phyloP scores from a whole-genome alignment of 73 alveolate genomes.

The Paramecium pentaurelia region DNA sequence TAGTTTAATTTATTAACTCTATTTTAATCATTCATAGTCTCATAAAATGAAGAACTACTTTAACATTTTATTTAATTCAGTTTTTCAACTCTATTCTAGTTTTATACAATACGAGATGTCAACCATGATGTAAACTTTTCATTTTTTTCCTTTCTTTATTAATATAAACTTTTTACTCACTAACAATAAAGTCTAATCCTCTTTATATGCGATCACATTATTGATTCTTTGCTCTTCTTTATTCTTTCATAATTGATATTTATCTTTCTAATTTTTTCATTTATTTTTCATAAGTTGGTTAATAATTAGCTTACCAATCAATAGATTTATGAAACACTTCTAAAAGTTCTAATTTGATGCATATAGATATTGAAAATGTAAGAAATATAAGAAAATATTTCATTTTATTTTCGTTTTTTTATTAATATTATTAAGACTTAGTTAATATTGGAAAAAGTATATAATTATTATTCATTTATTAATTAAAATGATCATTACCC shows the following conservation, averaged over 20 bases:
- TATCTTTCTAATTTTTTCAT: background rate
- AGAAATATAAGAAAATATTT: background rate
- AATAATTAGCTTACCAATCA: background rate
- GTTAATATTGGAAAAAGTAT: background rate
- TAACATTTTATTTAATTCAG: background rate
- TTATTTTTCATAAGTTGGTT: constrained; percentile 22
- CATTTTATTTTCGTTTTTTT: background rate
- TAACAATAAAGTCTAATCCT: background rate
- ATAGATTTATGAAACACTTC: constrained; percentile 12
- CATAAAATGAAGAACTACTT: constrained; percentile 5
- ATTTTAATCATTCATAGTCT: background rate
- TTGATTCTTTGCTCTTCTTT: background rate
- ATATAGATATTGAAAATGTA: background rate
- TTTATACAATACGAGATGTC: background rate
- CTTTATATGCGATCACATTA: background rate
- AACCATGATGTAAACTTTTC: constrained; percentile 22
- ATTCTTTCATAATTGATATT: background rate
- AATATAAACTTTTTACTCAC: background rate
- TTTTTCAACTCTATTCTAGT: background rate
- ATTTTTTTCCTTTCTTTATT: background rate
- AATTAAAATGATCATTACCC: constrained; percentile 52
- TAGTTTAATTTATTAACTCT: background rate
- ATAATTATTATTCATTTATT: background rate
- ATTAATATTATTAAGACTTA: background rate
- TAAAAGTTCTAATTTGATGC: background rate